Base-by-base conservation (phyloP, 176 grass and related monocot genomes). In the Carex myosuroides region DNA sequence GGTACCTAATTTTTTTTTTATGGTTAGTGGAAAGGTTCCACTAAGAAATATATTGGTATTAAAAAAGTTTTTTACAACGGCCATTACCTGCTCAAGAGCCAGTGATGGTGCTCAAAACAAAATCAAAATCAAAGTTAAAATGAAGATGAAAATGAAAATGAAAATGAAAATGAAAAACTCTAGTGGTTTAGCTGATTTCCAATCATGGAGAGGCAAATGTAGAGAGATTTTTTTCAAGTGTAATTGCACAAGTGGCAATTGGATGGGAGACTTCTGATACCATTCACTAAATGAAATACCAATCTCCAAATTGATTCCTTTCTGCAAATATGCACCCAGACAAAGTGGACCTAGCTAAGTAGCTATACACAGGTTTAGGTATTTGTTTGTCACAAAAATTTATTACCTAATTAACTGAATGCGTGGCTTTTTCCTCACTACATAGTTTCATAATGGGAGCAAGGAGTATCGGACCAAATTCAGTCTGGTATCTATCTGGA, bases 321-420 rank as follows among this genome's bases (percentile, higher is more conserved):
- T 62, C 79, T 81, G 48, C 59, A 81, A 81, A 81, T 65, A 62
- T 63, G 59, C 79, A 81, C 33, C 12, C 3, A 81, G 60, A 62
- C 54, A 73, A 73, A 44, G 70, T 73, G 42, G 70, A 52, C 42
- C 70, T 73, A 26, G 42, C 42, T 73, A 73, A 9, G 52, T 73
- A 26, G 20, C 42, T 73, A 73, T n/a, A 52, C n/a, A 73, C 42
- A 24, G 22, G 21, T 55, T 76, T 76, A 76, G 72, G 71, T 30
- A 29, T 29, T 14, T 76, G 46, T 76, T 76, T 1, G 12, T 76
- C 72, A 55, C 46, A 54, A 52, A 24, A 57, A 57, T 9, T 78
- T 33, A 55, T 33, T 78, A 78, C 73, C 73, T 10, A 78, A 32
- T 50, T 57, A 46, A 46, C 37, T 21, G 44, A 56, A 2, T 57